Evolutionary conservation across 345 rosid species (phyloP).

Genomic region (Salix dunnii): DNA sequence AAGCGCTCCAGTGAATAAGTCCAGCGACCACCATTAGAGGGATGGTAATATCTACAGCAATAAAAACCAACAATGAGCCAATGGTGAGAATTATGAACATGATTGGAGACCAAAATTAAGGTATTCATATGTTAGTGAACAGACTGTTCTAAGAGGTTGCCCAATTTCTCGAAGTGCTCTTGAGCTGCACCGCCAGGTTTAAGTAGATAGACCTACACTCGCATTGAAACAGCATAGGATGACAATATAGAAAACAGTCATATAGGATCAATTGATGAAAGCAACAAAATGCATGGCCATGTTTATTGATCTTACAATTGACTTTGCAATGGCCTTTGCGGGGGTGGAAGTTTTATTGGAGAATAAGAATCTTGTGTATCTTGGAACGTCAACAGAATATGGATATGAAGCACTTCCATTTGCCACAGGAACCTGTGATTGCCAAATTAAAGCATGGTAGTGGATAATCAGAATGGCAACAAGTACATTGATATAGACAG

Average conservation of each 20-base stretch:
- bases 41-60: constrained; percentile 80
- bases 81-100: constrained; percentile 3
- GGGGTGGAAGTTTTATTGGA: constrained; percentile 77
- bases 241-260: constrained; percentile 19
- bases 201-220: constrained; percentile 73
- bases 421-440: constrained; percentile 90
- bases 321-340: constrained; percentile 81
- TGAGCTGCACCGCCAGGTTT: constrained; percentile 72
- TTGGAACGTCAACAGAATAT: constrained; percentile 87
- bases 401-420: constrained; percentile 95
- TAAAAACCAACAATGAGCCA: constrained; percentile 13
- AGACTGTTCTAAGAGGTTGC: constrained; percentile 97
- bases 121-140: constrained; percentile 41
- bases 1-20: constrained; percentile 90
- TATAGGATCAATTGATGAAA: constrained; percentile 22
- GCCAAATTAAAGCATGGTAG: constrained; percentile 10
- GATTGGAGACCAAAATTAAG: constrained; percentile 10
- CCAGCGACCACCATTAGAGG: constrained; percentile 99
- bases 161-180: constrained; percentile 77
- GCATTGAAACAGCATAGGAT: constrained; percentile 16
- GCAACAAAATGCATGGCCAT: constrained; percentile 1
- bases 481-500: not conserved
- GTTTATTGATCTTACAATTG: constrained; percentile 60
- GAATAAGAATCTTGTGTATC: constrained; percentile 90
- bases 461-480: not conserved